Percentiles rank a stretch among this genome's conserved stretches.
Conservation (phyloP, 2,329 filamentous ascomycete genomes). For the Raffaelea albimanens region DNA sequence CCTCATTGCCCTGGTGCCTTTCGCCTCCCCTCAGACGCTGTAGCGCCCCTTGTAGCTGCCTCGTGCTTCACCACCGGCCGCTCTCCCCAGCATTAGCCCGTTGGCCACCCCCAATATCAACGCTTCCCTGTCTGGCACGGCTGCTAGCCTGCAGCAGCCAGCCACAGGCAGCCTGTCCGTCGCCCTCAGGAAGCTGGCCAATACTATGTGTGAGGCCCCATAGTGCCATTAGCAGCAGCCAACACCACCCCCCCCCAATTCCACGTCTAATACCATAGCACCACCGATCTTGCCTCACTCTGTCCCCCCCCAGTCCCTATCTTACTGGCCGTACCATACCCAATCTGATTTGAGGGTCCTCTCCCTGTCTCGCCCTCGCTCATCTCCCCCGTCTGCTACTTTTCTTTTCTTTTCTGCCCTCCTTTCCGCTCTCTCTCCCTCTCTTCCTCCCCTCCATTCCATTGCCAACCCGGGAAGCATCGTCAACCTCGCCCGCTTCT, state of each 20-base stretch:
- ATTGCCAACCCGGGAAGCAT: conserved; percentile 7
- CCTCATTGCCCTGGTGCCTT: conserved; percentile 25
- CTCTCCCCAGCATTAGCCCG: no score
- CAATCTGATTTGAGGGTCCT: not conserved
- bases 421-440: not conserved
- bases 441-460: not conserved
- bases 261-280: not conserved
- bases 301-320: not conserved
- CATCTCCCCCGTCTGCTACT: not conserved
- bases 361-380: not conserved
- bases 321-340: not conserved
- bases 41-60: no score
- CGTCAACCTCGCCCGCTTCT: conserved; percentile 6
- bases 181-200: no score
- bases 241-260: not conserved
- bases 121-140: no score
- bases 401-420: conserved; percentile 1
- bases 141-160: no score
- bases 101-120: no score
- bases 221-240: no score
- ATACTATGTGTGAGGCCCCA: no score
- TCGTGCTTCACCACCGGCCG: no score
- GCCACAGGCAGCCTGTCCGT: no score
- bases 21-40: conserved; percentile 32
- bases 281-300: no score